phyloP scores from a whole-genome alignment of 257 asterid species.

The Orobanche coerulescens region DNA sequence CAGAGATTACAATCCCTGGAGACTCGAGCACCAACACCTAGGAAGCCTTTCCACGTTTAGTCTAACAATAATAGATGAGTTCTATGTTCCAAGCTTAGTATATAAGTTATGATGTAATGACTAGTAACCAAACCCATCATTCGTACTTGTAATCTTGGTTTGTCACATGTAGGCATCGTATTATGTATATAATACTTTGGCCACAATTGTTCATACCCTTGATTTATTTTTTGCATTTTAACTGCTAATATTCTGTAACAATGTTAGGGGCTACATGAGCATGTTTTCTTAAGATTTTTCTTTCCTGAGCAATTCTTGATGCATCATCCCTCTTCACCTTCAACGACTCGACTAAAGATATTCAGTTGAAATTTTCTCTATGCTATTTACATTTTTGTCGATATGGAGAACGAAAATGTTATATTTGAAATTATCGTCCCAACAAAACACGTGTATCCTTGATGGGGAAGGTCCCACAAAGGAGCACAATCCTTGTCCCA shows the following conservation, averaged over 20 bases:
- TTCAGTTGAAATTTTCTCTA: no score
- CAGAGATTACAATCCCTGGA: slow-evolving; percentile 90
- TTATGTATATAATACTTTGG: slow-evolving; percentile 15
- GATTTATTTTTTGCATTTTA: not conserved
- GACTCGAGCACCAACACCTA: slow-evolving; percentile 76
- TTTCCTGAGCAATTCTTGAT: no score
- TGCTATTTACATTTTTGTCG: no score
- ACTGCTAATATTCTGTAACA: not conserved
- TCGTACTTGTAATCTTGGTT: not conserved
- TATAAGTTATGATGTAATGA: not conserved
- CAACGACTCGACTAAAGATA: no score
- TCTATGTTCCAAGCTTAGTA: slow-evolving; percentile 2
- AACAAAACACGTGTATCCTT: no score
- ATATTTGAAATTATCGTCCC: no score
- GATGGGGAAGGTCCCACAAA: no score
- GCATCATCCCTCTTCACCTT: no score
- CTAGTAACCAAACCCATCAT: not conserved
- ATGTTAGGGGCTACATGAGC: not conserved
- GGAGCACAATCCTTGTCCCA: no score
- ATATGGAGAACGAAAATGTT: no score
- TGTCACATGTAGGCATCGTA: not conserved
- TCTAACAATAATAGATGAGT: not conserved
- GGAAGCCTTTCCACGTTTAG: slow-evolving; percentile 78
- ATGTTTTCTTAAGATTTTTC: no score
- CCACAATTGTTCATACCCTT: no score